phyloP scores from a whole-genome alignment of 2,329 filamentous ascomycete species.

The Xylaria sp. region DNA sequence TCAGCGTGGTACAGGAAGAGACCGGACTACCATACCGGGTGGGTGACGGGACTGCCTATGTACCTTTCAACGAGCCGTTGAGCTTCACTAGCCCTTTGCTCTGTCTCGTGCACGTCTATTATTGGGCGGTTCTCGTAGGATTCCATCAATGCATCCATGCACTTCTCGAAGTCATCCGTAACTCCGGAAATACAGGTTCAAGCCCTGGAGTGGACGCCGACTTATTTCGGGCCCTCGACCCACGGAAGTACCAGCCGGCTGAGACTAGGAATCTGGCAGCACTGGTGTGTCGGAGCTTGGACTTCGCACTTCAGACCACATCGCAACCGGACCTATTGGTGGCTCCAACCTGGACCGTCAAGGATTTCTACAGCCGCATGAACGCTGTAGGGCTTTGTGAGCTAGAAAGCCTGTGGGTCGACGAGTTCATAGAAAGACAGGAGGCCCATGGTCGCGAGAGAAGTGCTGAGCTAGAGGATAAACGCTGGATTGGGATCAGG shows the following conservation, averaged over 20 bases:
- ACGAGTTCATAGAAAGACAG: conserved; percentile 41
- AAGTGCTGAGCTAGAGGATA: conserved; percentile 42
- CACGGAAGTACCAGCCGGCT: conserved; percentile 54
- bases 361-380: conserved; percentile 44
- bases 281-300: conserved; percentile 63
- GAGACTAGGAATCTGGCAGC: conserved; percentile 59
- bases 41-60: conserved; percentile 44
- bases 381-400: conserved; percentile 41
- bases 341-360: conserved; percentile 46
- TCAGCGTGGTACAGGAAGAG: conserved; percentile 44
- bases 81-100: conserved; percentile 58
- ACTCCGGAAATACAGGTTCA: conserved; percentile 56
- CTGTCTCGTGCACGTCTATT: conserved; percentile 62
- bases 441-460: conserved; percentile 41
- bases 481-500: conserved; percentile 45
- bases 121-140: conserved; percentile 63
- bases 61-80: conserved; percentile 60
- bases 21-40: conserved; percentile 54
- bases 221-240: conserved; percentile 55
- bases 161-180: conserved; percentile 58
- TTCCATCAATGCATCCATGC: conserved; percentile 61
- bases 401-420: conserved; percentile 46
- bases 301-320: conserved; percentile 57
- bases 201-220: conserved; percentile 55
- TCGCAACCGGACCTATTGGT: conserved; percentile 48